phyloP scores from a whole-genome alignment of 495 filamentous ascomycete species.

The Talaromyces liani region DNA sequence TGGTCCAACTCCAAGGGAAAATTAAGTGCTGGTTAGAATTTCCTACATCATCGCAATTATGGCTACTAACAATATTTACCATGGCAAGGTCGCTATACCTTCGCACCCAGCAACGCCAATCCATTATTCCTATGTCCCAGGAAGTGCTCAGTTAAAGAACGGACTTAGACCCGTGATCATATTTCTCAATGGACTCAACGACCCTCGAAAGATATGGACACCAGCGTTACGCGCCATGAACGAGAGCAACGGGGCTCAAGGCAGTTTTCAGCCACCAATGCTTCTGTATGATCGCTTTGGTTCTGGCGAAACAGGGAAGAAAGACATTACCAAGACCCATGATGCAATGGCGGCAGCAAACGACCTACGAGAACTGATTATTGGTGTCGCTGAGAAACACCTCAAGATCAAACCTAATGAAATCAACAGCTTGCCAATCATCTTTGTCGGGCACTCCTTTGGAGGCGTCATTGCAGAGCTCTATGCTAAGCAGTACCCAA shows the following conservation, averaged over 20 bases:
- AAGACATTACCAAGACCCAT: neutral
- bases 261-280: neutral
- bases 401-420: neutral
- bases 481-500: neutral
- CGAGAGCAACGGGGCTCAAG: neutral
- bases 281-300: conserved; percentile 2
- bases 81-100: neutral
- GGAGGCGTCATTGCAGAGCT: neutral
- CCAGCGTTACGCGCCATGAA: neutral
- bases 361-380: neutral
- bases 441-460: neutral
- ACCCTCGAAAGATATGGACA: neutral
- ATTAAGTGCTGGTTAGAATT: neutral
- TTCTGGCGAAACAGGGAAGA: neutral
- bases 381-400: neutral
- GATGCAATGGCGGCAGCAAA: neutral
- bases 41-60: neutral
- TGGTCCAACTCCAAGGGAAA: too few relatives aligned
- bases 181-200: neutral
- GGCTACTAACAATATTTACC: neutral
- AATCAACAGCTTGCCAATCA: neutral
- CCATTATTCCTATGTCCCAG: neutral
- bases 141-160: neutral
- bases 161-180: neutral
- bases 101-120: neutral